A percentile compares a stretch with the other conserved stretches of the same genome.
These are phyloP conservation scores for Acanthamoeba healyi DNA, from an alignment of 208 protist genomes.

Conservation along the genomic window DNA sequence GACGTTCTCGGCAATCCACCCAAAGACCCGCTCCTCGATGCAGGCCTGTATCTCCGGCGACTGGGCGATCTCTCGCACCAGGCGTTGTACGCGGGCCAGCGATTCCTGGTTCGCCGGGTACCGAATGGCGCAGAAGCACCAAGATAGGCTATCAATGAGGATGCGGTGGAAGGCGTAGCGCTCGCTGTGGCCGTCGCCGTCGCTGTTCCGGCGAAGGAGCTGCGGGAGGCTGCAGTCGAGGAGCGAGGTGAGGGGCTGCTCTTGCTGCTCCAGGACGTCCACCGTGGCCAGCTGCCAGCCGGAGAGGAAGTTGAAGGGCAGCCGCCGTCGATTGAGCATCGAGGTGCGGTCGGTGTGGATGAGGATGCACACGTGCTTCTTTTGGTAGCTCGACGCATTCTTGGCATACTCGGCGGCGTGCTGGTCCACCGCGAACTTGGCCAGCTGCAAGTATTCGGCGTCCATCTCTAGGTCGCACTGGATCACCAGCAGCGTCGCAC, in stretches of 20 bases:
- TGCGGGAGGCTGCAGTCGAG: not conserved
- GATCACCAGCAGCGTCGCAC: not conserved
- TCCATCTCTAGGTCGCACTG: constrained; percentile 36
- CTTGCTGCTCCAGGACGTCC: constrained; percentile 10
- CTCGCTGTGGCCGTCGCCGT: not conserved
- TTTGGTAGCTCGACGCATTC: not conserved
- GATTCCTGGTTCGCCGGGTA: constrained; percentile 1
- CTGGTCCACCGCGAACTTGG: constrained; percentile 17
- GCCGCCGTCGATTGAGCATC: not conserved
- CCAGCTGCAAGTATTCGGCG: constrained; percentile 12
- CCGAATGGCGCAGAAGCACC: constrained; percentile 17
- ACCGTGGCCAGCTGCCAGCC: constrained; percentile 25
- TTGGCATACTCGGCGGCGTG: not conserved
- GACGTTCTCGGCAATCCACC: not conserved
- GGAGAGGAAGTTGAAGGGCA: constrained; percentile 46
- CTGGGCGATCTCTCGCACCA: not conserved
- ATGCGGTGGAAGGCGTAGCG: constrained; percentile 11
- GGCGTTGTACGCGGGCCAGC: not conserved
- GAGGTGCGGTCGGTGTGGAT: constrained; percentile 19
- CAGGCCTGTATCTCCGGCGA: constrained; percentile 5
- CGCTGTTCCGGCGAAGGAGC: not conserved
- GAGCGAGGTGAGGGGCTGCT: not conserved
- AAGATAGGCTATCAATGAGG: not conserved
- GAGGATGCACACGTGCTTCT: constrained; percentile 28
- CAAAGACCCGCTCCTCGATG: not conserved